Conservation (phyloP, 805 yeast species). For the Kuraishia borneana region DNA sequence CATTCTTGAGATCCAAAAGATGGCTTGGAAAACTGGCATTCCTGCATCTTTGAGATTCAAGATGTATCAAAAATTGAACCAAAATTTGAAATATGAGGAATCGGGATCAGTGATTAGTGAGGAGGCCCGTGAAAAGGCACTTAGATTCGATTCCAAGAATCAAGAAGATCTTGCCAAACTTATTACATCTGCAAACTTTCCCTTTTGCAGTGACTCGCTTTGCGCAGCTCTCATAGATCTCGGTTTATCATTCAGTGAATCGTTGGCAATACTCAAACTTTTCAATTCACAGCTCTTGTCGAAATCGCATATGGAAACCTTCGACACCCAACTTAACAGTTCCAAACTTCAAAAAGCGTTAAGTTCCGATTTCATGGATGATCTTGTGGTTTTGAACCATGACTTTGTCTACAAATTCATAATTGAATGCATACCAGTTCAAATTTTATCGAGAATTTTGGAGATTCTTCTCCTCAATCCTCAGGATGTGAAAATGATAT, state of each 20-base stretch:
- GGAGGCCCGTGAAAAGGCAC: neutral
- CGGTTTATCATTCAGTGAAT: neutral
- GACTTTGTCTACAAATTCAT: neutral
- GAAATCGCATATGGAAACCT: neutral
- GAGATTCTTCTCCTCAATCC: neutral
- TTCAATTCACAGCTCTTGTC: conserved; percentile 5
- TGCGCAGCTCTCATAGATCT: neutral
- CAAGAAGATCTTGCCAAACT: neutral
- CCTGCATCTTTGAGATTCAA: conserved; percentile 9
- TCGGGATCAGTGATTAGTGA: neutral
- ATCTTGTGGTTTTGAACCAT: neutral
- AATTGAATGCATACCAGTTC: neutral
- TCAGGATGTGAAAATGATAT: neutral
- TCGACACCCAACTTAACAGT: too few relatives aligned
- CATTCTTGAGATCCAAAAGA: conserved; percentile 20
- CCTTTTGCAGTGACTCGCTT: neutral
- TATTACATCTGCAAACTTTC: neutral
- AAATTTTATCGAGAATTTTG: neutral
- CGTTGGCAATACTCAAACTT: conserved; percentile 11
- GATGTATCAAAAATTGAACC: conserved; percentile 6
- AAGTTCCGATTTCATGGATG: neutral
- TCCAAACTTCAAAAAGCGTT: neutral
- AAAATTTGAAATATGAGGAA: too few relatives aligned
- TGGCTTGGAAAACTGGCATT: conserved; percentile 18
- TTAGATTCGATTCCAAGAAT: neutral